phyloP scores from a whole-genome alignment of 176 grass and related monocot species.

The Triticum timopheevii region DNA sequence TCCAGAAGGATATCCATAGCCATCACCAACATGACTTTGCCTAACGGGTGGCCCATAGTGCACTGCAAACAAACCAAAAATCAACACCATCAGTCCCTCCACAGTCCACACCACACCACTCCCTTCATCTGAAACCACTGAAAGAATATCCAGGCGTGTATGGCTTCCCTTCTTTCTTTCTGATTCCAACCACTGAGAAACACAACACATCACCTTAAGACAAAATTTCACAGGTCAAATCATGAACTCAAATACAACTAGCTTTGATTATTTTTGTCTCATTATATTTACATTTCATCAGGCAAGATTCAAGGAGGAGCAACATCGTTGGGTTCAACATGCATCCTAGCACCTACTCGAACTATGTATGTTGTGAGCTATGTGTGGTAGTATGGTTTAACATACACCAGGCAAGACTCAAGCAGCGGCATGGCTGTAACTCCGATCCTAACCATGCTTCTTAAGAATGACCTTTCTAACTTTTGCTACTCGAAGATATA shows the following conservation, averaged over 20 bases:
- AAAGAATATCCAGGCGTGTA: not conserved
- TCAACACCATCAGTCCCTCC: not conserved
- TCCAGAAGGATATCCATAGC: not conserved
- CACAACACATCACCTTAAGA: not conserved
- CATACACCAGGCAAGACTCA: not conserved
- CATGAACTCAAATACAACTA: not conserved
- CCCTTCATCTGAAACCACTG: not conserved
- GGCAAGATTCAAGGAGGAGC: not conserved
- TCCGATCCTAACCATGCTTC: not conserved
- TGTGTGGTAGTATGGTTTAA: no score
- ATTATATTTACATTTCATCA: constrained; percentile 42
- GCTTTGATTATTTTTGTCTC: not conserved
- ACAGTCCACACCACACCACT: not conserved
- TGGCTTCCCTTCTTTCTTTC: not conserved
- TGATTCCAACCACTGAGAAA: not conserved
- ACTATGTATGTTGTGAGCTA: not conserved
- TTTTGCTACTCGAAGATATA: not conserved
- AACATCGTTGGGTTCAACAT: not conserved
- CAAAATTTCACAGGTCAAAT: not conserved
- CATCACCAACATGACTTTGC: not conserved
- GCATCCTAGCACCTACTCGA: not conserved
- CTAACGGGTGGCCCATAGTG: not conserved
- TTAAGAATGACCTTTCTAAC: not conserved
- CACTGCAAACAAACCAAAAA: not conserved
- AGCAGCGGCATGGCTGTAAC: not conserved